Evolutionary conservation across 352 stramenopile species (phyloP), one percentile per base, ranked within the genome.

Genomic region (Labyrinthula sp.): DNA sequence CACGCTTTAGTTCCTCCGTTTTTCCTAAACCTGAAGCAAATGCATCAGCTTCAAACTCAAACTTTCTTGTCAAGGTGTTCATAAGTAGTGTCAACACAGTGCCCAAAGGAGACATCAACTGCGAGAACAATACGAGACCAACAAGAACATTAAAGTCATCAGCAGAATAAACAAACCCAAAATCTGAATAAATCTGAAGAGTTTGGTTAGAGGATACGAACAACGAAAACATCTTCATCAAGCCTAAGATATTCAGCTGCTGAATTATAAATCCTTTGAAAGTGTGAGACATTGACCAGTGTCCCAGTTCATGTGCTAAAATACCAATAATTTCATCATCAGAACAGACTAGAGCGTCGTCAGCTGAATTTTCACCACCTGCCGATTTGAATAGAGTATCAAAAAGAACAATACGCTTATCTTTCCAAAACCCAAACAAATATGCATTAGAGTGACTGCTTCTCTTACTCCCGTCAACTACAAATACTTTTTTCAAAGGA

Each of bases 401-500:
- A 34, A 73, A 83, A 5, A 83, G 54, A 38, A 83, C 73, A 48
- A 83, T 82, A 37, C 73, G 72, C 52, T 82, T 83, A 59, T 64
- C 78, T 39, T 77, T 75, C 60, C 77, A 79, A 2, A 83, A 60
- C 10, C 73, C 73, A 38, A 72, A 82, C 37, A 83, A 76, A 52
- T 82, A 83, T 18, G 72, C 73, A 40, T 82, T 83, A 43, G 67
- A 79, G 65, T 93, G 80, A 48, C 67, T 79, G 7, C 75, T 92
- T 23, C 88, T 73, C 66, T 92, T 93, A 15, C 79, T 94, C 26
- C 85, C 88, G 65, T 97, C 88, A 60, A 89, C 89, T 4, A 92
- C 77, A 60, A 93, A 97, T 25, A 97, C 69, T 58, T 95, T 90
- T 9, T 82, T 92, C 35, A 97, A 66, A 24, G 88, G 88, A 58